Evolutionary conservation across 305 asterid species (phyloP).

Genomic region (Stenogyne calaminthoides): DNA sequence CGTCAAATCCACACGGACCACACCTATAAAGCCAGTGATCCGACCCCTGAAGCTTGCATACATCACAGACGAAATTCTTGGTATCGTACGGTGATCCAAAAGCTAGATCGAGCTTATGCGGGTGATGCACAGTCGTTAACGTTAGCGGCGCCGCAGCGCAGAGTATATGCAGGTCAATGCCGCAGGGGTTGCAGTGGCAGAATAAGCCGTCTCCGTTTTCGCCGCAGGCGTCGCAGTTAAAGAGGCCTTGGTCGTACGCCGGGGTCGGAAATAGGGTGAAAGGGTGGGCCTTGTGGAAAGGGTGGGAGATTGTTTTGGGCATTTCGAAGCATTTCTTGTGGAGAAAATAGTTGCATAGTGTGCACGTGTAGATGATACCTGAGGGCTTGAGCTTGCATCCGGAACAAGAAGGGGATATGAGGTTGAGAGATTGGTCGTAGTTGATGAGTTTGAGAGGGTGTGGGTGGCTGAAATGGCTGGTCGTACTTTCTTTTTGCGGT

Average conservation of each 20-base stretch:
- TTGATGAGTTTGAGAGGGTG: conserved; percentile 39
- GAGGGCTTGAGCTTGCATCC: conserved; percentile 44
- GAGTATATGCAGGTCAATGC: conserved; percentile 54
- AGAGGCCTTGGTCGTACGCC: conserved; percentile 46
- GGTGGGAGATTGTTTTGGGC: conserved; percentile 49
- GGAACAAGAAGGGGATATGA: conserved; percentile 29
- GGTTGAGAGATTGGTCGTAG: neutral
- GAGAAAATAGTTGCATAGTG: conserved; percentile 44
- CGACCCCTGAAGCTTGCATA: conserved; percentile 43
- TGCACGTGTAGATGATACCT: conserved; percentile 45
- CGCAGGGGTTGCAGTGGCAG: conserved; percentile 59
- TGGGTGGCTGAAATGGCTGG: conserved; percentile 45
- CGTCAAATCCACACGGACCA: conserved; percentile 53
- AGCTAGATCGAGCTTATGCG: conserved; percentile 45
- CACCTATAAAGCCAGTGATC: conserved; percentile 66
- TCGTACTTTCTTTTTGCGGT: neutral
- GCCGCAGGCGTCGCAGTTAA: conserved; percentile 60
- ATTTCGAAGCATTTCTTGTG: conserved; percentile 51
- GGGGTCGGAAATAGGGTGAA: conserved; percentile 42
- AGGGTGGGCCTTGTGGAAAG: conserved; percentile 33
- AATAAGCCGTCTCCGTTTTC: conserved; percentile 49
- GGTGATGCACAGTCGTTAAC: conserved; percentile 34
- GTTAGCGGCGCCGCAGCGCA: conserved; percentile 56
- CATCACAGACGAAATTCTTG: conserved; percentile 46
- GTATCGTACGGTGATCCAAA: conserved; percentile 47